Conservation (phyloP, 2,329 filamentous ascomycete species). For the Pseudogymnoascus sp. region DNA sequence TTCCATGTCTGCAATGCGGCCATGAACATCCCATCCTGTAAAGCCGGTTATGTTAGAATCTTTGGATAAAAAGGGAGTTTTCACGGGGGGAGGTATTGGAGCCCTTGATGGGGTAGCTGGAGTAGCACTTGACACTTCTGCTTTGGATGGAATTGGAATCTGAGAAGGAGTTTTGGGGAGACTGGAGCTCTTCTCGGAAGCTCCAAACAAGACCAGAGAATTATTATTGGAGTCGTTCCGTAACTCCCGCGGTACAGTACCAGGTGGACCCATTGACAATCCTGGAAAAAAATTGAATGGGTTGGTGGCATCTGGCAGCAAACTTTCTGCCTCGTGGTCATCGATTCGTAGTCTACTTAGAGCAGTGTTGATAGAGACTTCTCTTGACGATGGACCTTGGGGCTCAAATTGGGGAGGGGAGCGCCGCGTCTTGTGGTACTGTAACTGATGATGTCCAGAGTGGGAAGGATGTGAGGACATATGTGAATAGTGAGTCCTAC, state of each 20-base stretch:
- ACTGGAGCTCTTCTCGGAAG: conserved; percentile 8
- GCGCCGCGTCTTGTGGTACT: conserved; percentile 1
- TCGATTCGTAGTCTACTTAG: conserved; percentile 31
- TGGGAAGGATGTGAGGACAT: conserved; percentile 24
- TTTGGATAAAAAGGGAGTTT: conserved; percentile 58
- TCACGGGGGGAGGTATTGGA: conserved; percentile 33
- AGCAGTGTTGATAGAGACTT: conserved; percentile 34
- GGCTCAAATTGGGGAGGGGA: neutral
- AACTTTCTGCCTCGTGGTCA: conserved; percentile 16
- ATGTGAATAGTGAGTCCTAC: conserved; percentile 39
- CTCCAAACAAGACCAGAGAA: conserved; percentile 26
- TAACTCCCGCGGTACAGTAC: conserved; percentile 19
- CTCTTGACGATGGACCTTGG: conserved; percentile 30
- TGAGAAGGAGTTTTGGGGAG: conserved; percentile 30
- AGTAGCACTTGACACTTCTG: conserved; percentile 20
- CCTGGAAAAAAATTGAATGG: neutral
- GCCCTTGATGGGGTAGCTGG: conserved; percentile 37
- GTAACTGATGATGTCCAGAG: conserved; percentile 9
- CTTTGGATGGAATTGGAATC: conserved; percentile 29
- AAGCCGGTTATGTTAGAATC: conserved; percentile 62
- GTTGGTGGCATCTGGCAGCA: neutral
- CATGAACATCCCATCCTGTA: conserved; percentile 74
- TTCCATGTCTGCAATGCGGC: conserved; percentile 70
- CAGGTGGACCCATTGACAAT: conserved; percentile 12
- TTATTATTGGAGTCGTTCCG: conserved; percentile 22